Percentiles rank a stretch among this genome's conserved stretches.
These are phyloP conservation scores for Debaryomyces singareniensis DNA, from an alignment of 1,139 yeast genomes.

Conservation along the genomic window DNA sequence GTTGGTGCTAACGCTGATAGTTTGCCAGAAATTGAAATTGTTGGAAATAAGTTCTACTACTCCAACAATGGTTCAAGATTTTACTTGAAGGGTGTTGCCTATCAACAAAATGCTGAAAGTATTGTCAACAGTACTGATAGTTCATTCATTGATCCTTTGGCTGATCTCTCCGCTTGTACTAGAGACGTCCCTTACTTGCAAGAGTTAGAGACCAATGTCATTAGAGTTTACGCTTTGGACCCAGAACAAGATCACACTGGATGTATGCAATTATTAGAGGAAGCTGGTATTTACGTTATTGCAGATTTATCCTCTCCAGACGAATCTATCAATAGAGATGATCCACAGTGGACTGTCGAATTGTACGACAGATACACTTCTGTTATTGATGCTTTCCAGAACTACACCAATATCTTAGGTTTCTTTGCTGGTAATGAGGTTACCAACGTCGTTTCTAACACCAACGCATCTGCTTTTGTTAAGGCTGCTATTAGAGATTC, in stretches of 20 bases:
- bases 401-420: constrained; percentile 72
- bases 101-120: constrained; percentile 37
- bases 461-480: constrained; percentile 78
- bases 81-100: constrained; percentile 40
- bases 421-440: constrained; percentile 94
- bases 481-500: constrained; percentile 87
- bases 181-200: constrained; percentile 74
- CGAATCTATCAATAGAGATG: constrained; percentile 53
- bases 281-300: constrained; percentile 74
- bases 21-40: constrained; percentile 34
- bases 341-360: constrained; percentile 58
- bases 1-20: constrained; percentile 11
- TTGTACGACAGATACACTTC: constrained; percentile 67
- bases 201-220: constrained; percentile 56
- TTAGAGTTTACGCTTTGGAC: constrained; percentile 72
- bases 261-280: constrained; percentile 61
- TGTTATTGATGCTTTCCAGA: constrained; percentile 66
- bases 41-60: constrained; percentile 41
- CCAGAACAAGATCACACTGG: constrained; percentile 55
- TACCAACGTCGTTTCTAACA: constrained; percentile 62
- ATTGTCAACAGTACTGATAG: constrained; percentile 29
- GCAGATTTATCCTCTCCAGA: constrained; percentile 70
- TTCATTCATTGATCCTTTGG: constrained; percentile 64
- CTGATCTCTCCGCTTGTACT: constrained; percentile 63
- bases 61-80: constrained; percentile 42